Percentiles rank a stretch among this genome's conserved stretches.
Conservation (phyloP, 345 rosid species). For the Alliaria petiolata region DNA sequence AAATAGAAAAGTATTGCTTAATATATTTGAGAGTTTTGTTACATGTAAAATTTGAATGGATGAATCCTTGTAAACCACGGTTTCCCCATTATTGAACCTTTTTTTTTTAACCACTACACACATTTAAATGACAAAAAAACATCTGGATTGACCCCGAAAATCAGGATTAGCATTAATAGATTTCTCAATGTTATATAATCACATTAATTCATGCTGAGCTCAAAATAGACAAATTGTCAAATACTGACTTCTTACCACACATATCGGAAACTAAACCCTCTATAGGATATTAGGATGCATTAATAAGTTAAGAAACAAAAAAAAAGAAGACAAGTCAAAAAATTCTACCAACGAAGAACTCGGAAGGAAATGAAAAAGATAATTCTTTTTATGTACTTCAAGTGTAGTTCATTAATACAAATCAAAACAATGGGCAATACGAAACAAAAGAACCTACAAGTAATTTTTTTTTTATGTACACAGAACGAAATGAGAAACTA, state of each 20-base stretch:
- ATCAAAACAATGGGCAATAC: background rate
- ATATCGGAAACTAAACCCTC: too few species aligned
- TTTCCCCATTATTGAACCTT: background rate
- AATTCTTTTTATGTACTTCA: background rate
- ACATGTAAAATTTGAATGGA: background rate
- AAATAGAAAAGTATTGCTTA: background rate
- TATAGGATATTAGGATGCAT: too few species aligned
- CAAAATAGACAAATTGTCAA: too few species aligned
- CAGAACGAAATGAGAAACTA: background rate
- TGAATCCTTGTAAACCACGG: background rate
- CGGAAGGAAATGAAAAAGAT: background rate
- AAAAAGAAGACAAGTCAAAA: background rate
- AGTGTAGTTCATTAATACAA: background rate
- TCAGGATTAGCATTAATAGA: background rate
- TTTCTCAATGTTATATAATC: background rate
- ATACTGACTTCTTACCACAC: too few species aligned
- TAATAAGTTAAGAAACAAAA: too few species aligned
- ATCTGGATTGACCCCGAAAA: constrained; percentile 3
- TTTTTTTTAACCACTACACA: background rate
- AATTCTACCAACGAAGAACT: background rate
- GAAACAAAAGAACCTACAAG: constrained; percentile 4
- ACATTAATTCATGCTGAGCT: too few species aligned
- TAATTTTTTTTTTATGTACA: constrained; percentile 1
- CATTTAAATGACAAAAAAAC: background rate
- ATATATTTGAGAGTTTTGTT: background rate